These are phyloP conservation scores for Arabidopsis thaliana DNA, from an alignment of 345 rosid genomes.

Conservation along the genomic window DNA sequence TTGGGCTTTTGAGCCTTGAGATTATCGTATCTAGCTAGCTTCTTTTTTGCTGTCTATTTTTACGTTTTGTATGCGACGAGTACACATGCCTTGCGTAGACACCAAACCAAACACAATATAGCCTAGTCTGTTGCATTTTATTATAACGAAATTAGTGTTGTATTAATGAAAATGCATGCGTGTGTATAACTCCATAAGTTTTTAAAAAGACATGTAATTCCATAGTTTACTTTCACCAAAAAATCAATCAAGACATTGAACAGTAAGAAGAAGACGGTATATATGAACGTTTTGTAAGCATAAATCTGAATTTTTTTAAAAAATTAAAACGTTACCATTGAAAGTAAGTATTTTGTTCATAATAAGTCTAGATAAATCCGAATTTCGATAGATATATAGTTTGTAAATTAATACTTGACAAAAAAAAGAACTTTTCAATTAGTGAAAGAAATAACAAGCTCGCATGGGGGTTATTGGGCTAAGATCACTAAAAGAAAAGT, in stretches of 20 bases:
- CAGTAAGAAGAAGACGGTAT: not conserved
- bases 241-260: too few species aligned
- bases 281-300: not conserved
- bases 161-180: not conserved
- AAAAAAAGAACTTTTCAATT: not conserved
- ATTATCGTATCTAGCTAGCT: not conserved
- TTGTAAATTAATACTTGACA: not conserved
- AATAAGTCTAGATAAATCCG: not conserved
- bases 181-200: too few species aligned
- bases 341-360: not conserved
- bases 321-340: not conserved
- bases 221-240: too few species aligned
- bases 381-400: not conserved
- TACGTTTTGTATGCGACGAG: not conserved
- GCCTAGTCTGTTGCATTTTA: not conserved
- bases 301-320: not conserved
- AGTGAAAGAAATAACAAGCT: not conserved
- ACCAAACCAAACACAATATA: not conserved
- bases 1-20: not conserved
- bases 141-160: not conserved
- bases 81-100: not conserved
- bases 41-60: too few species aligned
- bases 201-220: too few species aligned
- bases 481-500: conserved; percentile 10
- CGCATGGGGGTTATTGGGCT: not conserved